Evolutionary conservation across 345 rosid genomes (phyloP), one percentile per base, ranked within the genome.

Genomic region (Melaleuca quinquenervia): DNA sequence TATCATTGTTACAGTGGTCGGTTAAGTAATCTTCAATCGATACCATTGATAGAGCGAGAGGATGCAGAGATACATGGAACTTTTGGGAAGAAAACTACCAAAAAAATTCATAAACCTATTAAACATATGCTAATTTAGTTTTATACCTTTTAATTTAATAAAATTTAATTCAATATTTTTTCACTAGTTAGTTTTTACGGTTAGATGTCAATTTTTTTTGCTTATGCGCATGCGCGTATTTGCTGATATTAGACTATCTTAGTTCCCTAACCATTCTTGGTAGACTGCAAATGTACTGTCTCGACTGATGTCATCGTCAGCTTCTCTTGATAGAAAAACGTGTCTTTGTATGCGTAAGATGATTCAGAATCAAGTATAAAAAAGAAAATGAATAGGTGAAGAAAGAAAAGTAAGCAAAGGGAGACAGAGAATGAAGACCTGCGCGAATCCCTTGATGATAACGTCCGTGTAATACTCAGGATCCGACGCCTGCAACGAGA

Each of bases 381-480:
- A 41, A 41, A 41, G 41, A 58, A n/a, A 58, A 58, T 11, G 32
- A 58, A 58, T 14, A 58, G n/a, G 26, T 58, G 32, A 58, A 11
- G 36, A 12, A 58, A n/a, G 8, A 24, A 5, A 58, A 58, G 64
- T 62, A 16, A 62, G 5, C 6, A 15, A 62, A 62, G 41, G 3
- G 75, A 8, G 75, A 62, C 32, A 11, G 21, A 62, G 75, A 29
- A 14, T 14, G 41, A 27, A 8, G 10, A 92, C 94, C 88, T 84
- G 87, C 76, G 88, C 82, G 51, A 93, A 88, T 52, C 93, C 94
- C 85, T 93, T 93, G 86, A 93, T 92, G 87, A 90, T 89, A 24
- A 86, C 53, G 83, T 93, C 93, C 0, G 91, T 89, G 82, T 91
- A 92, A 52, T 91, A 86, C 84, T 91, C 90, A 16, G 94, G 94